Percentiles rank a stretch among this genome's conserved stretches.
phyloP scores from a whole-genome alignment of 106 monocot genomes.

The Phalaenopsis aphrodite region DNA sequence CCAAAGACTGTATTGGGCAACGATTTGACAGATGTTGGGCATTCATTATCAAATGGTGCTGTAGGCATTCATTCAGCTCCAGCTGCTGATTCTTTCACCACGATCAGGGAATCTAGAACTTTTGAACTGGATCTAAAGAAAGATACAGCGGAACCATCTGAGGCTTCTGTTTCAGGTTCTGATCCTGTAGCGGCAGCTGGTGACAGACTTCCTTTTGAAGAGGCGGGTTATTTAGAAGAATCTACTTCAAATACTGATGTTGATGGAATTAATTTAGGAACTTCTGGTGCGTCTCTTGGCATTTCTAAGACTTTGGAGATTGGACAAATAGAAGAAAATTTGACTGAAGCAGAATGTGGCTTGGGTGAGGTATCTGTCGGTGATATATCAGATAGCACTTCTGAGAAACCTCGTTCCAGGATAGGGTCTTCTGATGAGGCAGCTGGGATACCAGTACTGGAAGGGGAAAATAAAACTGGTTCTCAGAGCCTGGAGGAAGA shows the following conservation, averaged over 20 bases:
- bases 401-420: background rate
- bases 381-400: slow-evolving; percentile 2
- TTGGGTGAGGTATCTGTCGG: slow-evolving; percentile 1
- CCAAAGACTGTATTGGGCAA: background rate
- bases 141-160: slow-evolving; percentile 5
- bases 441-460: background rate
- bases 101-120: slow-evolving; percentile 7
- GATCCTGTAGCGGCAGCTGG: background rate
- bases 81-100: slow-evolving; percentile 6
- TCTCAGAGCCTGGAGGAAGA: background rate
- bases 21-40: background rate
- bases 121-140: slow-evolving; percentile 1
- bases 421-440: slow-evolving; percentile 9
- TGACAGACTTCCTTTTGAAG: background rate
- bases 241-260: slow-evolving; percentile 11
- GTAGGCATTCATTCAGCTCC: background rate
- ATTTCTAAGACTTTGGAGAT: background rate
- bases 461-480: background rate
- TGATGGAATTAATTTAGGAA: background rate
- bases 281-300: slow-evolving; percentile 7
- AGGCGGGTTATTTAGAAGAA: slow-evolving; percentile 7
- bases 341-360: slow-evolving; percentile 3
- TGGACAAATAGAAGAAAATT: slow-evolving; percentile 12
- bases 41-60: background rate
- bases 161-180: slow-evolving; percentile 1